Evolutionary conservation across 2,329 filamentous ascomycete genomes (phyloP), one percentile per base, ranked within the genome.

Genomic region (Xylaria sp.): DNA sequence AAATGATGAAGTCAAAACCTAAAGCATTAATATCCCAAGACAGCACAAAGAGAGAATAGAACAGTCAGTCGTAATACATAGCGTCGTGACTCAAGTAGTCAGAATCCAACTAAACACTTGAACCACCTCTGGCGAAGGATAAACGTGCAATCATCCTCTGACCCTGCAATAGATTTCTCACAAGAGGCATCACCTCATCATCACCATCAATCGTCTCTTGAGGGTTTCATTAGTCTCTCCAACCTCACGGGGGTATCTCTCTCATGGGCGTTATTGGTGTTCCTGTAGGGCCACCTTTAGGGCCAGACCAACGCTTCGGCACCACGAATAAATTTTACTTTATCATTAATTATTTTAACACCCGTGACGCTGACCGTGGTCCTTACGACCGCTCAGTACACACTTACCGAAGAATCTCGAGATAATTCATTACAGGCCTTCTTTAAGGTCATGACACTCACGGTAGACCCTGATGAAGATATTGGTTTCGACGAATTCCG

Each of bases 371-470:
- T 64, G 45, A 64, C 39, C 21, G 21, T 47, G 66, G 61, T 50
- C 62, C 64, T 27, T 77, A 76, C 66, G 74, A 68, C 27, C 73
- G 70, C 42, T 64, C 69, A 76, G 59, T 72, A 75, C 69, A 71
- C 71, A 17, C 69, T 70, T 34, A 76, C 74, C 21, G 64, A 72
- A 27, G 57, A 69, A 55, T 74, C 74, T 4, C 61, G 63, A 27
- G 77, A 77, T 54, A 75, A 69, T 45, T 67, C 76, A 30, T 58
- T 77, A 8, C 71, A 69, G 21, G 71, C 73, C 21, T 77, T 78
- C 56, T 75, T 77, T 57, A n/a, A 30, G 34, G 61, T 72, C 4
- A 36, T 77, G 24, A 42, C 14, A 60, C 58, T 39, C 60, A 76
- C 50, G 39, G 47, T 12, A 70, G 63, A 62, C 11, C 21, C 65